A percentile compares a stretch with the other conserved stretches of the same genome.
These are phyloP conservation scores for Alloascoidea africana DNA, from an alignment of 805 yeast genomes.

Conservation along the genomic window DNA sequence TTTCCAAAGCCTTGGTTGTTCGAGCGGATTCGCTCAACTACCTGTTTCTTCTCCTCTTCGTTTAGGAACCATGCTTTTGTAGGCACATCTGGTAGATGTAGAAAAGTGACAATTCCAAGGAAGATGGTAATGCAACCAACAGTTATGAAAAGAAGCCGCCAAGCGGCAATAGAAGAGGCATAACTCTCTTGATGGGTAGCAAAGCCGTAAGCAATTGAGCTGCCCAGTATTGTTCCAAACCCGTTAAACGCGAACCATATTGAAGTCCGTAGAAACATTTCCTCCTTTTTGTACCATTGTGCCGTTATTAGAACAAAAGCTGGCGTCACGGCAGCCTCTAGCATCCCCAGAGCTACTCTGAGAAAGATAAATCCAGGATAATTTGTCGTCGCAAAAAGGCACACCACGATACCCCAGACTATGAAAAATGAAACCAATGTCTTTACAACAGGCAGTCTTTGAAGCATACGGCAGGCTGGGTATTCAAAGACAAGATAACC, in stretches of 20 bases:
- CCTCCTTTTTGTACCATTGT: constrained; percentile 35
- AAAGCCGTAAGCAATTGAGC: constrained; percentile 32
- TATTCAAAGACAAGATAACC: constrained; percentile 49
- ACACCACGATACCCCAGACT: constrained; percentile 47
- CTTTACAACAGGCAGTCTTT: constrained; percentile 41
- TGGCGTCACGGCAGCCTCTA: constrained; percentile 41
- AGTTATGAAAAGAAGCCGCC: constrained; percentile 42
- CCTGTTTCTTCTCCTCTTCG: constrained; percentile 29
- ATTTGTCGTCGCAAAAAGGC: constrained; percentile 33
- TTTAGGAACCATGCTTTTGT: constrained; percentile 28
- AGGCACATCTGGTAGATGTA: constrained; percentile 37
- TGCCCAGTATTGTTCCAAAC: constrained; percentile 28
- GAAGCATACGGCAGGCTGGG: constrained; percentile 30
- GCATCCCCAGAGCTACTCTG: constrained; percentile 34
- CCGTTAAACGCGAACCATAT: constrained; percentile 29
- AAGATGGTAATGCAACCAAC: constrained; percentile 39
- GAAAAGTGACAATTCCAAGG: constrained; percentile 12
- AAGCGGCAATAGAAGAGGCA: constrained; percentile 16
- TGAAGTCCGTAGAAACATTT: constrained; percentile 29
- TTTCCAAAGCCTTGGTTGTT: constrained; percentile 46
- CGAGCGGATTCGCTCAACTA: constrained; percentile 34
- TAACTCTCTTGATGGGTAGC: constrained; percentile 16
- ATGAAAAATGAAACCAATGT: constrained; percentile 31
- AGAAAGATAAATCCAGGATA: constrained; percentile 30
- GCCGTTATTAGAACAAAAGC: constrained; percentile 39